Conservation (phyloP, 2,329 filamentous ascomycete species). For the Apiospora hydei region DNA sequence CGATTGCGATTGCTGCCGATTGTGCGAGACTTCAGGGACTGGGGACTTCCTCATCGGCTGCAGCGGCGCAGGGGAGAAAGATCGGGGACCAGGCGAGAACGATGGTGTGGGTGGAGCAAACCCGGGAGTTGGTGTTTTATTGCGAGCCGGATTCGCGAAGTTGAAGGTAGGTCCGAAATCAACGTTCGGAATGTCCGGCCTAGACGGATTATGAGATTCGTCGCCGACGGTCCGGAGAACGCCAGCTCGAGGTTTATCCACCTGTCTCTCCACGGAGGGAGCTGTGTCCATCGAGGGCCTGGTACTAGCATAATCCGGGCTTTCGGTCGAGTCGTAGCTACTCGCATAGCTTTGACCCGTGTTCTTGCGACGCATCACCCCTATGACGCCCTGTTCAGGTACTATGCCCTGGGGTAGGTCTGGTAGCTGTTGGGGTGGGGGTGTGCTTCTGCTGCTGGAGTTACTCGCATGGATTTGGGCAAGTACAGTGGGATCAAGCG, state of each 20-base stretch:
- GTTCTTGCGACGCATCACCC: conserved; percentile 43
- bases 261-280: conserved; percentile 67
- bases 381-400: conserved; percentile 28
- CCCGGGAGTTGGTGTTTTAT: conserved; percentile 40
- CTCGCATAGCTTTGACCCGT: conserved; percentile 46
- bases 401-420: not conserved
- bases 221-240: conserved; percentile 80
- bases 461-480: conserved; percentile 51
- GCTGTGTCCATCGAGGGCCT: conserved; percentile 59
- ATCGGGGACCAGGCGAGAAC: conserved; percentile 34
- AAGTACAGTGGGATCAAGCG: conserved; percentile 58
- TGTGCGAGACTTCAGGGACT: conserved; percentile 44
- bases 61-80: conserved; percentile 24
- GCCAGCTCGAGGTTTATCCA: conserved; percentile 77
- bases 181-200: conserved; percentile 32
- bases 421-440: conserved; percentile 25
- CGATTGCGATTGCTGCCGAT: conserved; percentile 57
- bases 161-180: conserved; percentile 57
- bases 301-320: conserved; percentile 82
- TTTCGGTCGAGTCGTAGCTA: conserved; percentile 66
- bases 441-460: conserved; percentile 37
- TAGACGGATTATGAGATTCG: conserved; percentile 27
- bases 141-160: conserved; percentile 63
- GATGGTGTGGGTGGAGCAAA: conserved; percentile 33
- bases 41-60: conserved; percentile 31